Evolutionary conservation across 352 stramenopile genomes (phyloP), one percentile per base, ranked within the genome.

Genomic region (Globisporangium viniferum): DNA sequence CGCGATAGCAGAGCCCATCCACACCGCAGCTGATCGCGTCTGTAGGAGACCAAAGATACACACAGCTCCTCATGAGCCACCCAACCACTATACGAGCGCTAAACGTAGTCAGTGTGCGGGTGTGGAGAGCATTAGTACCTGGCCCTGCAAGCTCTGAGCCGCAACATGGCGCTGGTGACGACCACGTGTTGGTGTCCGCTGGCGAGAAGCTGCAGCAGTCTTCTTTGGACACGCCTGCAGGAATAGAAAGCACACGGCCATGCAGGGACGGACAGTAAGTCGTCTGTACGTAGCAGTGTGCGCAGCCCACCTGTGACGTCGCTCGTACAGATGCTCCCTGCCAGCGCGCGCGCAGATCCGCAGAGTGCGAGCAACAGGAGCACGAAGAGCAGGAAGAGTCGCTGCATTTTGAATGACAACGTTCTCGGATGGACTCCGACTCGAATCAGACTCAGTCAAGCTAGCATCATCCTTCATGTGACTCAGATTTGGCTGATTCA

Each of bases 191-290:
- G 24, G 46, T 2, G n/a, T 22, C 14, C 3, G 48, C 64, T 14
- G 64, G 68, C 49, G 70, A 74, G 59, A 79, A 76, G 73, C 73
- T 79, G 53, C 73, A 76, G 60, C 73, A 76, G 36, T 79, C 70
- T 33, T 64, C 73, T 59, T 59, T 64, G 15, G 70, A 79, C 36
- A 76, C 44, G 48, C 73, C 73, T 79, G 44, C 24, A 46, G 20
- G 20, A 22, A 56, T 20, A 56, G 44, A 24, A 27, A 55, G 27
- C 60, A n/a, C 29, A 39, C 44, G 46, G 20, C 15, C 14, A 59
- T 29, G 8, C 12, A 35, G 10, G 24, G 20, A 24, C 0, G 24
- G 35, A 35, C n/a, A 56, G 20, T 29, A 8, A 65, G 39, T 46
- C 14, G 14, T 5, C 8, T 29, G 35, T n/a, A 6, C 56, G n/a